Evolutionary conservation across 1,139 yeast genomes (phyloP).

Genomic region (Diutina pseudorugosa): DNA sequence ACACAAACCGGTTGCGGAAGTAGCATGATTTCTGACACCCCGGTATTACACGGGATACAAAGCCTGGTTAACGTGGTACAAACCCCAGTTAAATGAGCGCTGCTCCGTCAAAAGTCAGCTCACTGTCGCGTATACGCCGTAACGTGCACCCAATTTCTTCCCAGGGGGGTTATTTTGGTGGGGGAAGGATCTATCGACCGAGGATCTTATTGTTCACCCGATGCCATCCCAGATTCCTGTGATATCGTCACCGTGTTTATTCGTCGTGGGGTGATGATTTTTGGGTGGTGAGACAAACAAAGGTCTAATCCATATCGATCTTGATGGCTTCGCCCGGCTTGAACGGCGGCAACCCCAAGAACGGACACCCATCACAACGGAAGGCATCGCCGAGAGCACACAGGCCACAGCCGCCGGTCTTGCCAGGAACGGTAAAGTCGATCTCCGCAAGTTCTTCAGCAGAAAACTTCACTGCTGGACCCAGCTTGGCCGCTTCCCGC

Average conservation of each 20-base stretch:
- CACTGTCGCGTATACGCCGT: background rate
- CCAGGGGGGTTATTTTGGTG: no score
- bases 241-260: no score
- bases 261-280: conserved; percentile 32
- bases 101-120: background rate
- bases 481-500: conserved; percentile 6
- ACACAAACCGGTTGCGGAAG: no score
- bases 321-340: conserved; percentile 81
- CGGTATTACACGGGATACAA: no score
- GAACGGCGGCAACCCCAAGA: conserved; percentile 91
- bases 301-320: conserved; percentile 21
- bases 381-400: conserved; percentile 97
- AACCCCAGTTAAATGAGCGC: no score
- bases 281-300: no score
- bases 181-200: no score
- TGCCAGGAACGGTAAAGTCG: conserved; percentile 91
- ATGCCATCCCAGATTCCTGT: no score
- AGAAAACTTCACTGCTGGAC: conserved; percentile 31
- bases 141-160: no score
- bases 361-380: conserved; percentile 97
- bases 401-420: conserved; percentile 92
- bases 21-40: no score
- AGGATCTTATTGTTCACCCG: background rate
- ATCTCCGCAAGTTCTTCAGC: conserved; percentile 70
- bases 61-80: background rate